Evolutionary conservation across 257 asterid genomes (phyloP), one percentile per base, ranked within the genome.

Genomic region (Catharanthus roseus): DNA sequence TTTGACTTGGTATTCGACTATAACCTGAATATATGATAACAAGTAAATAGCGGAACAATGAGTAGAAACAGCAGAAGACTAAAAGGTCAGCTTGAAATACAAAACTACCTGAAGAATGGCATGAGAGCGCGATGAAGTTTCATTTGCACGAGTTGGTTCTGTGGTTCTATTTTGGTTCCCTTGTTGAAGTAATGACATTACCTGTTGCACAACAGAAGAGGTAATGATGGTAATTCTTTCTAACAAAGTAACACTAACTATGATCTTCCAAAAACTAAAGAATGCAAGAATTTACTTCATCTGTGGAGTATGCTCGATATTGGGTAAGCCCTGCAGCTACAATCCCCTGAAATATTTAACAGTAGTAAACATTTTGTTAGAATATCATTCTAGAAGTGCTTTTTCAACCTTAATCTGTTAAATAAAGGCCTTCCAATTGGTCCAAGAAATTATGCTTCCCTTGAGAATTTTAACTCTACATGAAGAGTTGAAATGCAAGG

Each of bases 121-220:
- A 77, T 85, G 92, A 68, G 92, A 87, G 45, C 92, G 82, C 3
- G 92, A 87, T 47, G 92, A 87, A 55, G 92, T 87, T 77, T 85
- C 90, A 71, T 87, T 87, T 41, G 80, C 85, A 42, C 88, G 87
- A 77, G 92, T 87, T 29, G 92, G 90, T 75, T 87, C 92, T 42
- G 92, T 87, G 3, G 87, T 85, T 78, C 92, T 77, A 75, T 83
- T 83, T 41, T n/a, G 74, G 69, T 87, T 87, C 57, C 92, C 92
- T 80, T 83, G 90, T 61, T 87, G 92, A 69, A 87, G 90, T 58
- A 87, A 80, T 63, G 87, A 80, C 90, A 87, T 87, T 47, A 87
- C 92, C 92, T 86, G 77, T 60, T 13, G 13, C 26, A 60, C 24
- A 68, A 21, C 2, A 68, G 53, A 42, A 77, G 3, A n/a, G 6